Conservation (phyloP, 805 yeast genomes). For the Saturnispora besseyi region DNA sequence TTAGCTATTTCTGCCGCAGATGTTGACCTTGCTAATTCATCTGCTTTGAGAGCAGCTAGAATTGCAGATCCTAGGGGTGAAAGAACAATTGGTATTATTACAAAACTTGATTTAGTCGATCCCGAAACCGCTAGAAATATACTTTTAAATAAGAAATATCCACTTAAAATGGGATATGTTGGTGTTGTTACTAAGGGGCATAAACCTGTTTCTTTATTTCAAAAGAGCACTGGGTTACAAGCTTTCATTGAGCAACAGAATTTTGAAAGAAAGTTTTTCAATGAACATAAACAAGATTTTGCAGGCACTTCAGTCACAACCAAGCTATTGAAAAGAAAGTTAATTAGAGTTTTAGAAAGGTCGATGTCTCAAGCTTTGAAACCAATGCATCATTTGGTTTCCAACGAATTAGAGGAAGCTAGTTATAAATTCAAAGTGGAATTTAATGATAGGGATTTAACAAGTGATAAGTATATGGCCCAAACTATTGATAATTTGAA, state of each 20-base stretch:
- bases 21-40: constrained; percentile 93
- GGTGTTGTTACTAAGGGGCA: constrained; percentile 90
- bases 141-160: constrained; percentile 73
- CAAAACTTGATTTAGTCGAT: constrained; percentile 85
- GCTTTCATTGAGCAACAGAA: constrained; percentile 61
- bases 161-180: constrained; percentile 92
- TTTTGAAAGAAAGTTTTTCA: constrained; percentile 57
- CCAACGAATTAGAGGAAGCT: constrained; percentile 88
- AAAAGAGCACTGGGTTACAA: constrained; percentile 47
- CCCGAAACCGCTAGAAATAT: constrained; percentile 62
- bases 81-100: constrained; percentile 92
- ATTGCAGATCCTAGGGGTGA: constrained; percentile 88
- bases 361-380: constrained; percentile 84
- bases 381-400: constrained; percentile 80
- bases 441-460: constrained; percentile 86
- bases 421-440: constrained; percentile 91
- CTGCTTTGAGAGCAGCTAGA: constrained; percentile 87
- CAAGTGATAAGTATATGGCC: constrained; percentile 91
- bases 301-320: constrained; percentile 68
- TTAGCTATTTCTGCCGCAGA: constrained; percentile 96
- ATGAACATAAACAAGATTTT: constrained; percentile 50
- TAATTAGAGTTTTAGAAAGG: constrained; percentile 78
- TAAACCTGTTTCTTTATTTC: constrained; percentile 35
- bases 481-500: constrained; percentile 84
- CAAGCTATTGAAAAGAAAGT: constrained; percentile 59